Conservation (phyloP, 106 monocot species). For the Dendrobium huoshanense region DNA sequence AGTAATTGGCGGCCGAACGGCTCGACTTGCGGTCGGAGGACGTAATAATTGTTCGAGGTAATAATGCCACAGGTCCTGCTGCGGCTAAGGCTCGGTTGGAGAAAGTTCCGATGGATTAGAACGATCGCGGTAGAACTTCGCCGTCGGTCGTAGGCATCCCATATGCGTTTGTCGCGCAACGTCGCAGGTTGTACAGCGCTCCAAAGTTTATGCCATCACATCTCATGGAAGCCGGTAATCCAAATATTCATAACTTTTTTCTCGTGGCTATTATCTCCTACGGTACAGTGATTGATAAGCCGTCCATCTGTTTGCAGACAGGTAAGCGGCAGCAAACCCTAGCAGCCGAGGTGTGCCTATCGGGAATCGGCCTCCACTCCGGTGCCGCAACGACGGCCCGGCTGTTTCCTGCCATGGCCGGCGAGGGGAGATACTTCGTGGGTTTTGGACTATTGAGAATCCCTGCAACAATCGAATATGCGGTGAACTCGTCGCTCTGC, state of each 20-base stretch:
- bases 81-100: too few species aligned
- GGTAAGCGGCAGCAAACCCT: conserved; percentile 72
- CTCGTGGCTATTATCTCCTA: background rate
- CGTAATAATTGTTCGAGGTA: too few species aligned
- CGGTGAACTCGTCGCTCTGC: conserved; percentile 52
- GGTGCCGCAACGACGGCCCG: conserved; percentile 37
- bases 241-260: conserved; percentile 2
- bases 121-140: too few species aligned
- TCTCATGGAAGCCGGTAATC: conserved; percentile 49
- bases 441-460: conserved; percentile 21
- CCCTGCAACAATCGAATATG: conserved; percentile 50
- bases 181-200: conserved; percentile 10
- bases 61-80: too few species aligned
- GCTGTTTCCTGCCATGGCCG: conserved; percentile 69
- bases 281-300: background rate
- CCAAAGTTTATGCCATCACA: conserved; percentile 7
- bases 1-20: too few species aligned
- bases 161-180: background rate
- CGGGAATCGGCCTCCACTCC: conserved; percentile 81
- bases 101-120: too few species aligned
- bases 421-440: conserved; percentile 82
- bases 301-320: conserved; percentile 18
- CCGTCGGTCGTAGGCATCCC: background rate
- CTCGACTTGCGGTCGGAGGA: too few species aligned
- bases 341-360: conserved; percentile 16